phyloP scores from a whole-genome alignment of 495 filamentous ascomycete genomes.

The Podospora pseudocomata region DNA sequence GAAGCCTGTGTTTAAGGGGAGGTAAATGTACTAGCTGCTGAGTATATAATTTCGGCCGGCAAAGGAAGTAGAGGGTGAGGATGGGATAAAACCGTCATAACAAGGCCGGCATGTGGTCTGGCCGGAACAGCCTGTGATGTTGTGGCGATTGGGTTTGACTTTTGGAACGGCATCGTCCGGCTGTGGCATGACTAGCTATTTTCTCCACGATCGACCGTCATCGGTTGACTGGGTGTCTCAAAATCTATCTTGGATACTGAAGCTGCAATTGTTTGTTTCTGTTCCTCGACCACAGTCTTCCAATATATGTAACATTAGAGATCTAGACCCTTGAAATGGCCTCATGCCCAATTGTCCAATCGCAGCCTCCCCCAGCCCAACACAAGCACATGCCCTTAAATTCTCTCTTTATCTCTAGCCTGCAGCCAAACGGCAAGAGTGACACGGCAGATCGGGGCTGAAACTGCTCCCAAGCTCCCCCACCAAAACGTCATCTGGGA shows the following conservation, averaged over 20 bases:
- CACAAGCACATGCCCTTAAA: neutral
- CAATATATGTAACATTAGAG: neutral
- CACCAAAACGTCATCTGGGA: constrained; percentile 20
- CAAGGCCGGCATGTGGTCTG: neutral
- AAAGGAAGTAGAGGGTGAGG: no score
- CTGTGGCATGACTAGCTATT: neutral
- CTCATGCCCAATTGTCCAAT: neutral
- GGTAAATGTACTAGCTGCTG: constrained; percentile 25
- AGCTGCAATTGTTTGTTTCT: neutral
- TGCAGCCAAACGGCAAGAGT: neutral
- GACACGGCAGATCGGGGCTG: neutral
- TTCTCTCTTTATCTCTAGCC: neutral
- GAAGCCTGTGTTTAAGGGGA: constrained; percentile 76
- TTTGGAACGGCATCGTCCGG: neutral
- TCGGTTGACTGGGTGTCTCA: neutral
- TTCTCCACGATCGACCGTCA: neutral
- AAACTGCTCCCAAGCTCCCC: constrained; percentile 1
- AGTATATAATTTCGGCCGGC: no score
- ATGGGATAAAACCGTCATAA: no score
- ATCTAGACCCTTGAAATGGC: neutral
- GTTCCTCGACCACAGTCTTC: neutral
- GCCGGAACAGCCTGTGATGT: neutral
- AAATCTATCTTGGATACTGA: neutral
- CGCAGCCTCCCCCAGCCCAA: neutral
- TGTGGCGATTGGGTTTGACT: neutral